These are phyloP conservation scores for Pestalotiopsis sp. DNA, from an alignment of 2,329 filamentous ascomycete genomes.

Conservation along the genomic window DNA sequence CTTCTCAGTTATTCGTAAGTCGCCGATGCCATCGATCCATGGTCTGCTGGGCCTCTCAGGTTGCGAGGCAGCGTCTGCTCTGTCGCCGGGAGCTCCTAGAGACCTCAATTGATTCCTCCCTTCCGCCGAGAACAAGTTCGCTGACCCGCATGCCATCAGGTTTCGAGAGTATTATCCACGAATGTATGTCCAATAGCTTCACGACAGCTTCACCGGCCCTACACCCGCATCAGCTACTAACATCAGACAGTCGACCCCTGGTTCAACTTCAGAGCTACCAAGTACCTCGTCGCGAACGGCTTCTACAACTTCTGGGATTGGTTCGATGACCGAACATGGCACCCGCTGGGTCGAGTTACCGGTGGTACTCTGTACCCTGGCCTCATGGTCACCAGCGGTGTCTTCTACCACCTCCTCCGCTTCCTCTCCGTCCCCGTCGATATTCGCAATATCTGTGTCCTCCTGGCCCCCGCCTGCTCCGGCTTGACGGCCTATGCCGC, in stretches of 20 bases:
- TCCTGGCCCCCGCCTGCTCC: slow-evolving; percentile 92
- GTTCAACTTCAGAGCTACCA: slow-evolving; percentile 99
- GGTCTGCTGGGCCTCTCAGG: background rate
- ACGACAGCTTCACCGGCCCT: slow-evolving; percentile 15
- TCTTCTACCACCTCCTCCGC: slow-evolving; percentile 91
- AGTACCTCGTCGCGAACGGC: slow-evolving; percentile 94
- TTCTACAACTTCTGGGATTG: slow-evolving; percentile 99
- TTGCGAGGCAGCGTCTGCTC: background rate
- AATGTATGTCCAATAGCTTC: slow-evolving; percentile 68
- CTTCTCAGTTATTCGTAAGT: slow-evolving; percentile 96
- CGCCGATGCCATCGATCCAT: slow-evolving; percentile 2
- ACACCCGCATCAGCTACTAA: slow-evolving; percentile 7
- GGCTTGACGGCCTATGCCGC: slow-evolving; percentile 89
- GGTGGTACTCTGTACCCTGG: slow-evolving; percentile 98
- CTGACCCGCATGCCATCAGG: slow-evolving; percentile 46
- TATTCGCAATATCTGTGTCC: slow-evolving; percentile 97
- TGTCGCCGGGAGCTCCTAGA: background rate
- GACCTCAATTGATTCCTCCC: slow-evolving; percentile 30
- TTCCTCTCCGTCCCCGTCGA: slow-evolving; percentile 90
- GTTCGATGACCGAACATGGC: slow-evolving; percentile 99
- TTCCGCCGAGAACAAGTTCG: slow-evolving; percentile 5
- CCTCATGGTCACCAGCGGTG: slow-evolving; percentile 97
- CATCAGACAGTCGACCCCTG: slow-evolving; percentile 83
- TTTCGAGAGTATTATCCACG: slow-evolving; percentile 99
- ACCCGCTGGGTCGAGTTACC: slow-evolving; percentile 95